Evolutionary conservation across 257 asterid genomes (phyloP).

Genomic region (Dorcoceras hygrometricum): DNA sequence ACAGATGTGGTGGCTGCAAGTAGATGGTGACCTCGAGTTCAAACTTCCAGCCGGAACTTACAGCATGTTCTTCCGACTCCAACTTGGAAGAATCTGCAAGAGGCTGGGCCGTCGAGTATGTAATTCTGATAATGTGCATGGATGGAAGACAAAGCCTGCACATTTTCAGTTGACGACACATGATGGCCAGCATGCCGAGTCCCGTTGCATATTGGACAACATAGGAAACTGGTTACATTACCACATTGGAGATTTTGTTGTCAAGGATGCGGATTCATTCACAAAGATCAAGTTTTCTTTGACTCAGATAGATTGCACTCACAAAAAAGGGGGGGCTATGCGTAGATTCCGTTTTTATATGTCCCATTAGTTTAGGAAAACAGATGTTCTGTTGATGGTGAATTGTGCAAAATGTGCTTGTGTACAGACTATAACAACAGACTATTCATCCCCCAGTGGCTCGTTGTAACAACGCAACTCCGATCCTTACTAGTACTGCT

Average conservation of each 20-base stretch:
- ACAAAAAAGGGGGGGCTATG: slow-evolving; percentile 81
- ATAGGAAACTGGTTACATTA: slow-evolving; percentile 69
- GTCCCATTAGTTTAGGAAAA: slow-evolving; percentile 54
- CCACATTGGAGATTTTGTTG: slow-evolving; percentile 72
- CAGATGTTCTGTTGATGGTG: slow-evolving; percentile 31
- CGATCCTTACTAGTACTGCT: not conserved
- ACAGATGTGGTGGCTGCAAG: slow-evolving; percentile 94
- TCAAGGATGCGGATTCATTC: slow-evolving; percentile 30
- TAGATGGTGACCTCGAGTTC: slow-evolving; percentile 70
- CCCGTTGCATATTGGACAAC: slow-evolving; percentile 42
- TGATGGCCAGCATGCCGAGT: slow-evolving; percentile 46
- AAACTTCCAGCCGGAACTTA: slow-evolving; percentile 62
- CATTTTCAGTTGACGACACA: slow-evolving; percentile 53
- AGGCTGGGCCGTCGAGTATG: slow-evolving; percentile 51
- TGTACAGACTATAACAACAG: not conserved
- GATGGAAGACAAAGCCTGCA: slow-evolving; percentile 78
- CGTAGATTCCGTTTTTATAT: slow-evolving; percentile 68
- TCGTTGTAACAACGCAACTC: not conserved
- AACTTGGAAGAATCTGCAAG: slow-evolving; percentile 56
- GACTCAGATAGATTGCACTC: slow-evolving; percentile 88
- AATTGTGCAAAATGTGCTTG: slow-evolving; percentile 27
- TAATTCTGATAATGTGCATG: slow-evolving; percentile 55
- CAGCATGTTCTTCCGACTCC: slow-evolving; percentile 74
- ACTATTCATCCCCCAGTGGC: not conserved
- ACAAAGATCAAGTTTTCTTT: slow-evolving; percentile 56